Evolutionary conservation across 192 early-diverging fungal species (phyloP).

Genomic region (Radiomyces spectabilis): DNA sequence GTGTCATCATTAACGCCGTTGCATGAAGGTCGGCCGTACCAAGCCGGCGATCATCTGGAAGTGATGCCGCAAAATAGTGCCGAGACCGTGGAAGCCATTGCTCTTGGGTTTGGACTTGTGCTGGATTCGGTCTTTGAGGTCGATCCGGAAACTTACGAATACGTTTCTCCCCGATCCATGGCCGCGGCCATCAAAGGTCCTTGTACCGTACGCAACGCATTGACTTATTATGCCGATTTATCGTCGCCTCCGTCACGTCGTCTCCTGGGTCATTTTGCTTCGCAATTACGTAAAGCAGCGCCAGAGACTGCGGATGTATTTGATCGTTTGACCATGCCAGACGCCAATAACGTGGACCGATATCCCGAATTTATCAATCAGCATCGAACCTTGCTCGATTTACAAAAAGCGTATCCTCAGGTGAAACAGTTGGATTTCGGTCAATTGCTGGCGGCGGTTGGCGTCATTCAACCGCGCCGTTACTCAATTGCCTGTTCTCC

Average conservation of each 20-base stretch:
- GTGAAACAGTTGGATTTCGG: slow-evolving; percentile 21
- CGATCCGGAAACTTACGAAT: slow-evolving; percentile 12
- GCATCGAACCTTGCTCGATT: slow-evolving; percentile 22
- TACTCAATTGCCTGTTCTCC: slow-evolving; percentile 81
- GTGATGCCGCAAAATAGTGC: slow-evolving; percentile 34
- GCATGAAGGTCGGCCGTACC: slow-evolving; percentile 17
- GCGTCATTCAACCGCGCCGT: slow-evolving; percentile 65
- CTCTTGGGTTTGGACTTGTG: slow-evolving; percentile 33
- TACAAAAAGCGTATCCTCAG: slow-evolving; percentile 18
- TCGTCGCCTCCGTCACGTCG: slow-evolving; percentile 24
- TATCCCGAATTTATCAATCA: slow-evolving; percentile 23
- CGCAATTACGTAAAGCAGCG: slow-evolving; percentile 17
- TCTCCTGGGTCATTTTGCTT: slow-evolving; percentile 30
- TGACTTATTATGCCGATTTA: slow-evolving; percentile 44
- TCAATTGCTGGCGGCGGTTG: slow-evolving; percentile 33
- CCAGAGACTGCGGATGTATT: slow-evolving; percentile 28
- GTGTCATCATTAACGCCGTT: slow-evolving; percentile 2
- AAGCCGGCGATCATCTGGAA: slow-evolving; percentile 49
- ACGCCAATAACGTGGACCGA: slow-evolving; percentile 10
- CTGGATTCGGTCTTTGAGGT: slow-evolving; percentile 42
- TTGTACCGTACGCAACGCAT: slow-evolving; percentile 36
- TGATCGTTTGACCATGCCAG: slow-evolving; percentile 23
- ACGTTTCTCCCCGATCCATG: slow-evolving; percentile 35
- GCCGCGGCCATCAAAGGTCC: slow-evolving; percentile 35
- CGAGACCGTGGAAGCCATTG: slow-evolving; percentile 31